Evolutionary conservation across 106 monocot genomes (phyloP).

Genomic region (Dendrobium nobile): DNA sequence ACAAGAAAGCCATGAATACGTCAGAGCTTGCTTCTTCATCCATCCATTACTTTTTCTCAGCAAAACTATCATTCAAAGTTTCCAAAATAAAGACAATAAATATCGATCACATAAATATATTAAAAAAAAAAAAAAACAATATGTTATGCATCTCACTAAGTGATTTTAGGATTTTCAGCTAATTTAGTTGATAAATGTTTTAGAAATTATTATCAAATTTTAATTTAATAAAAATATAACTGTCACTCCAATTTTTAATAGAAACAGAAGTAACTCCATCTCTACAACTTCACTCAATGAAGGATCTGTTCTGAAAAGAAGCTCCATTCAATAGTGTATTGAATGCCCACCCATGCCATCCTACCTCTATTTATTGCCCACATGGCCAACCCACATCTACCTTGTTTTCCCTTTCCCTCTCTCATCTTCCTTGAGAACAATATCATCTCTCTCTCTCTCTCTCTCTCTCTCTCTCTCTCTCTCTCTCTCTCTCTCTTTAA

Average conservation of each 20-base stretch:
- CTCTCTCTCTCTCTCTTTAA: not conserved
- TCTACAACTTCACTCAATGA: no score
- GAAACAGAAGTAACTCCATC: no score
- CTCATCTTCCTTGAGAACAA: not conserved
- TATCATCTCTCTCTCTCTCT: no score
- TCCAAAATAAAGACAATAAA: not conserved
- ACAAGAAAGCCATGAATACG: not conserved
- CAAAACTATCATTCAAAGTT: not conserved
- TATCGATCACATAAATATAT: no score
- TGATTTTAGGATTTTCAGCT: no score
- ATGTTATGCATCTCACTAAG: not conserved
- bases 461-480: not conserved
- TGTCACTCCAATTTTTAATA: no score
- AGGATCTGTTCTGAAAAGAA: not conserved
- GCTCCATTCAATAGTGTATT: slow-evolving; percentile 2
- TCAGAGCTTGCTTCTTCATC: not conserved
- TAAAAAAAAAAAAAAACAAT: not conserved
- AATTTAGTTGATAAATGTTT: no score
- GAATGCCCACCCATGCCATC: slow-evolving; percentile 1
- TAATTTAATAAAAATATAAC: no score
- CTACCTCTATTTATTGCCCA: not conserved
- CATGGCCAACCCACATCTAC: not conserved
- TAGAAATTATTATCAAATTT: no score
- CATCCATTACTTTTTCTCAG: not conserved
- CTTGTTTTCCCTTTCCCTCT: not conserved